phyloP scores from a whole-genome alignment of 768 basidiomycete species.

The Zangia roseola region DNA sequence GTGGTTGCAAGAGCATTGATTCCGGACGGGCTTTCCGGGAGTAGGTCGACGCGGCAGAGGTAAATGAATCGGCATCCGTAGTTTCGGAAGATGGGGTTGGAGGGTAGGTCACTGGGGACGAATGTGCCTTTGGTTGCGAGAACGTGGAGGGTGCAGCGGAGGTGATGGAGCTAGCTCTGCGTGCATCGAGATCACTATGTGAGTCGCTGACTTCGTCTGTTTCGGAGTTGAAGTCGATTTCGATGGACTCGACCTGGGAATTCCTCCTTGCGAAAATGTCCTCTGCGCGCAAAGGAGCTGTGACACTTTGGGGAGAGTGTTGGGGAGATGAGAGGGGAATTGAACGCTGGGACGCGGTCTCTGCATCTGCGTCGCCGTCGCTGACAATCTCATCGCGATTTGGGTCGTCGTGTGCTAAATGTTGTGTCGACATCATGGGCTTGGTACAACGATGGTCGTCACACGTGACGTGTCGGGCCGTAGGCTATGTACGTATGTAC shows the following conservation, averaged over 20 bases:
- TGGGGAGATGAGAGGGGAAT: conserved; percentile 71
- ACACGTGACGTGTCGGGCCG: too few relatives aligned
- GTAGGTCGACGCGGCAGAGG: conserved; percentile 56
- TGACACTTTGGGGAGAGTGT: conserved; percentile 44
- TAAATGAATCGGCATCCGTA: conserved; percentile 55
- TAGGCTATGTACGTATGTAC: too few relatives aligned
- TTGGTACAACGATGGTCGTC: not conserved
- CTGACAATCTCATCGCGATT: conserved; percentile 36
- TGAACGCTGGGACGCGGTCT: conserved; percentile 78
- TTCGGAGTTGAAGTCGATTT: conserved; percentile 55
- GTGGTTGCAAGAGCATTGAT: conserved; percentile 65
- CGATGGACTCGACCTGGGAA: conserved; percentile 47
- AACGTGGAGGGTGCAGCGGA: conserved; percentile 47
- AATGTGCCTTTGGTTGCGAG: conserved; percentile 31
- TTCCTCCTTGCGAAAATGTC: conserved; percentile 39
- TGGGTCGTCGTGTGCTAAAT: conserved; percentile 4
- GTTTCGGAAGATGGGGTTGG: conserved; percentile 46
- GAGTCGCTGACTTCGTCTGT: conserved; percentile 54
- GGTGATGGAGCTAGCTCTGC: conserved; percentile 49
- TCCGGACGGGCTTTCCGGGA: conserved; percentile 75
- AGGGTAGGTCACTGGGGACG: conserved; percentile 54
- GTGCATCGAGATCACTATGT: conserved; percentile 31
- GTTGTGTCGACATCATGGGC: conserved; percentile 14
- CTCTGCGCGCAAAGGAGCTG: conserved; percentile 22
- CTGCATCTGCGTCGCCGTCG: conserved; percentile 64